Conservation (phyloP, 495 filamentous ascomycete genomes). For the Margaritispora aquatica region DNA sequence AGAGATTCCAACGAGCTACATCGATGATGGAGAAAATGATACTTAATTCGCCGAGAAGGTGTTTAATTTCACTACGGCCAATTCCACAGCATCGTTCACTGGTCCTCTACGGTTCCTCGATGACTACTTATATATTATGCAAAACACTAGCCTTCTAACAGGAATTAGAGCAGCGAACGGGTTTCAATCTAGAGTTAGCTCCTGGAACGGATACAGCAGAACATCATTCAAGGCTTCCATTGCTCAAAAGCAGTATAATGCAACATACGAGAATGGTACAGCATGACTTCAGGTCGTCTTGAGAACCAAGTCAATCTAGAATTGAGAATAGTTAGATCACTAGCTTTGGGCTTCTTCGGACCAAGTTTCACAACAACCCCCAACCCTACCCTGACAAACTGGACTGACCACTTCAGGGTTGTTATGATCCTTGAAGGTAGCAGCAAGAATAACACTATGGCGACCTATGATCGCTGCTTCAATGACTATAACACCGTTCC, state of each 20-base stretch:
- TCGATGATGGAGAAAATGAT: conserved; percentile 39
- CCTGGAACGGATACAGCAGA: conserved; percentile 50
- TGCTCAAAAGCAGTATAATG: conserved; percentile 37
- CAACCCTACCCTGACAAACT: conserved; percentile 23
- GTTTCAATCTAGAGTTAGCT: conserved; percentile 39
- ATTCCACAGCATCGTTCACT: conserved; percentile 28
- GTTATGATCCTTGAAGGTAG: conserved; percentile 41
- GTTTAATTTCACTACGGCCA: conserved; percentile 34
- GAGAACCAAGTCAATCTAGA: conserved; percentile 42
- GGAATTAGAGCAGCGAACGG: conserved; percentile 44
- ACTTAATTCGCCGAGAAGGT: conserved; percentile 40
- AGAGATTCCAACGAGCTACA: conserved; percentile 37
- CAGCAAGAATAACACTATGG: conserved; percentile 44
- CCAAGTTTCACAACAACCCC: conserved; percentile 26
- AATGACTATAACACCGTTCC: conserved; percentile 23
- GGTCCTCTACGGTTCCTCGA: conserved; percentile 46
- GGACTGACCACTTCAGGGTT: conserved; percentile 33
- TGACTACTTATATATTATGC: conserved; percentile 42
- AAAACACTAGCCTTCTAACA: conserved; percentile 34
- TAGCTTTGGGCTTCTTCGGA: conserved; percentile 36
- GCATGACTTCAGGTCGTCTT: conserved; percentile 38
- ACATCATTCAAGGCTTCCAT: conserved; percentile 38
- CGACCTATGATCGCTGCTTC: conserved; percentile 35
- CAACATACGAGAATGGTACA: conserved; percentile 39
- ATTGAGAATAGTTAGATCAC: conserved; percentile 43